phyloP scores from a whole-genome alignment of 768 basidiomycete genomes.

The Pulveroboletus frians region DNA sequence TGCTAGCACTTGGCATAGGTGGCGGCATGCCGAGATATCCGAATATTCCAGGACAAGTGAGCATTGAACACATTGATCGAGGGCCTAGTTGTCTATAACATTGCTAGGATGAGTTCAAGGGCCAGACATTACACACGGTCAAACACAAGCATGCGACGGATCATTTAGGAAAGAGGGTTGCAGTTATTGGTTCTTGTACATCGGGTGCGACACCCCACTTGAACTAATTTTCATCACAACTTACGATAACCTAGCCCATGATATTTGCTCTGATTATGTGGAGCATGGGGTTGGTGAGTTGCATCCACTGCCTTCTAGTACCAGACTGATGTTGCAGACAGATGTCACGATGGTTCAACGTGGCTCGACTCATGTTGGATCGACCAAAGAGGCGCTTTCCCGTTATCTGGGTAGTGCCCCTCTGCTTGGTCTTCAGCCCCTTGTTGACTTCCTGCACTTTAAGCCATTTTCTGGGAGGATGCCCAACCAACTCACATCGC shows the following conservation, averaged over 20 bases:
- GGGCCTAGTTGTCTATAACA: neutral
- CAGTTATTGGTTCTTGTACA: conserved; percentile 64
- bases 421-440: conserved; percentile 12
- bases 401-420: conserved; percentile 14
- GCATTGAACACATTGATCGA: neutral
- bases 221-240: neutral
- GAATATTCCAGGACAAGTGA: conserved; percentile 39
- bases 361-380: conserved; percentile 50
- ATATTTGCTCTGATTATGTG: conserved; percentile 44
- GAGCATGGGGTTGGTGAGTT: conserved; percentile 41
- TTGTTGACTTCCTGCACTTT: neutral
- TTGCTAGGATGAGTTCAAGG: conserved; percentile 53
- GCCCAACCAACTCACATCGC: conserved; percentile 47
- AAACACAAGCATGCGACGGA: conserved; percentile 51
- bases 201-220: conserved; percentile 38
- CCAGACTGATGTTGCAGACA: conserved; percentile 7
- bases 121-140: conserved; percentile 55
- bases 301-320: neutral
- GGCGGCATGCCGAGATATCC: conserved; percentile 43
- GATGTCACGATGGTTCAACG: conserved; percentile 49
- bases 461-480: conserved; percentile 41
- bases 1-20: conserved; percentile 46
- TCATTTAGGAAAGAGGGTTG: conserved; percentile 63
- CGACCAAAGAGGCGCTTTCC: conserved; percentile 36
- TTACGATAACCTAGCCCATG: conserved; percentile 36